phyloP scores from a whole-genome alignment of 306 rosid species.

The Calophaca sinica region DNA sequence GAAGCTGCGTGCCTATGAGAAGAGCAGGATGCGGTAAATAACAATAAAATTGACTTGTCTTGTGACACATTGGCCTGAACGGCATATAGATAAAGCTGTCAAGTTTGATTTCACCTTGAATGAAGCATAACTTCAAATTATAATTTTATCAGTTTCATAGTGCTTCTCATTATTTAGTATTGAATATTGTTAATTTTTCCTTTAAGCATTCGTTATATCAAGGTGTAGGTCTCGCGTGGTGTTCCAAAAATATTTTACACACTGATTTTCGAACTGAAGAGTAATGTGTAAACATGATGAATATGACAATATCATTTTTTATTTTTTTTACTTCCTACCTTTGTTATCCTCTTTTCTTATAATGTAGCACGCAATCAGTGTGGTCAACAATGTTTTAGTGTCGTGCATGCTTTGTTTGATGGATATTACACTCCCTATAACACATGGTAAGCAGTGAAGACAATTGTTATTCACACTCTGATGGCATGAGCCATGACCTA shows the following conservation, averaged over 20 bases:
- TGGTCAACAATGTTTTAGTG: background rate
- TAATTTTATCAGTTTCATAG: conserved; percentile 24
- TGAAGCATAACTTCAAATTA: background rate
- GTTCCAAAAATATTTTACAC: conserved; percentile 2
- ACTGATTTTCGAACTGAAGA: background rate
- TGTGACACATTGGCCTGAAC: conserved; percentile 26
- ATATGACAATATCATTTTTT: background rate
- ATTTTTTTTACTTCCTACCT: background rate
- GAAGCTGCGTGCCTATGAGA: conserved; percentile 86
- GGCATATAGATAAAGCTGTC: conserved; percentile 11
- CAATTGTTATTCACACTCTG: too few species aligned
- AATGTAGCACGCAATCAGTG: background rate
- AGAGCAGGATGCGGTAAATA: conserved; percentile 75
- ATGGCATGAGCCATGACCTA: too few species aligned
- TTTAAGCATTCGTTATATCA: background rate
- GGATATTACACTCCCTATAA: background rate
- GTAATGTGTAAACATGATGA: background rate
- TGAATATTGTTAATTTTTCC: background rate
- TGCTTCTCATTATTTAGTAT: background rate
- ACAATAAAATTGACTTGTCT: background rate
- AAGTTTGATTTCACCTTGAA: conserved; percentile 18
- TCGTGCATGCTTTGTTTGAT: conserved; percentile 16
- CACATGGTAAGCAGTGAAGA: background rate
- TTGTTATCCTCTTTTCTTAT: conserved; percentile 7
- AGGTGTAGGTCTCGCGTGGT: background rate